These are phyloP conservation scores for Aspergillus pseudoterreus DNA, from an alignment of 2,329 filamentous ascomycete genomes.

Conservation along the genomic window DNA sequence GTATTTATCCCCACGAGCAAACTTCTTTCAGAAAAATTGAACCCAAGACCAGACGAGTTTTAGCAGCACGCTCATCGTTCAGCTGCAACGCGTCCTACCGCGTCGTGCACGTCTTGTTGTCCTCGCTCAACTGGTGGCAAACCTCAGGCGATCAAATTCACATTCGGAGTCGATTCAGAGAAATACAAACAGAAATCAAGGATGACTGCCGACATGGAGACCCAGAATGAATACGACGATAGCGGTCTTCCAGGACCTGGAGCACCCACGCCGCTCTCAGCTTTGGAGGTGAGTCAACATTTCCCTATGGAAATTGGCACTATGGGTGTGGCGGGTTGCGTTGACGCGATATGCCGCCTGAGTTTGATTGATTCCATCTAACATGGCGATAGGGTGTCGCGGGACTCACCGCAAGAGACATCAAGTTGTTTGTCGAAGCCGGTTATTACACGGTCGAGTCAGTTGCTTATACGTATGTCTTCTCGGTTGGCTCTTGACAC, in stretches of 20 bases:
- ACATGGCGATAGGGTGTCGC: conserved; percentile 66
- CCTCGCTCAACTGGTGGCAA: too few relatives aligned
- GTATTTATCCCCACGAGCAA: neutral
- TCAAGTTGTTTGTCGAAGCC: conserved; percentile 85
- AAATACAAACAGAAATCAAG: conserved; percentile 1
- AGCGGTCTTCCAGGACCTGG: conserved; percentile 74
- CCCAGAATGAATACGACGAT: conserved; percentile 73
- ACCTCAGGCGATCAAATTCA: too few relatives aligned
- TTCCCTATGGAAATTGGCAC: neutral
- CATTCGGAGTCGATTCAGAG: neutral
- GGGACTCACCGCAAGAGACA: conserved; percentile 90
- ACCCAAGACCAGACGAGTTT: too few relatives aligned
- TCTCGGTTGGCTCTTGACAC: neutral
- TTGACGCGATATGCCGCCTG: neutral
- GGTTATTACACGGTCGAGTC: conserved; percentile 95
- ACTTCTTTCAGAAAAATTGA: neutral
- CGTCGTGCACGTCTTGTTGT: too few relatives aligned
- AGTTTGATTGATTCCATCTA: conserved; percentile 7
- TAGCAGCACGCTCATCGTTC: too few relatives aligned
- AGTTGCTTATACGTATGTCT: conserved; percentile 78
- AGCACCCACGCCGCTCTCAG: conserved; percentile 83
- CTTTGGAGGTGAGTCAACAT: conserved; percentile 67
- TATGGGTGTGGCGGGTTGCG: neutral
- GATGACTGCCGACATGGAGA: conserved; percentile 55
- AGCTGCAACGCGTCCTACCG: too few relatives aligned